Base-by-base conservation (phyloP, 768 basidiomycete species). In the Trametes cubensis region DNA sequence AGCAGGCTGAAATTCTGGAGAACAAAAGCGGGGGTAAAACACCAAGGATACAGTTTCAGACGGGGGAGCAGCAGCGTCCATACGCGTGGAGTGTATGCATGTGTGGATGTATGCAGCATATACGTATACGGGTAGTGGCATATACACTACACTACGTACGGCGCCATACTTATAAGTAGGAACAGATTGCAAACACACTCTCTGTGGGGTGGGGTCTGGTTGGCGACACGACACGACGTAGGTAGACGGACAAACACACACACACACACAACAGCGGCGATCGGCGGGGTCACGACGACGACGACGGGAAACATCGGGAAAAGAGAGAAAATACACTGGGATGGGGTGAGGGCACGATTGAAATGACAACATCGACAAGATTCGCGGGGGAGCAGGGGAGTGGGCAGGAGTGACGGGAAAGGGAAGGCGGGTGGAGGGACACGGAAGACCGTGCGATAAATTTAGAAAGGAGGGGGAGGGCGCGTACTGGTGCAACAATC, bases 11-110 rank as follows among this genome's bases (percentile, higher is more conserved):
- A 34, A 34, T 34, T 34, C 26, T 47, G 41, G 13, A 30, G 26
- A 44, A 20, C 3, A 28, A 7, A 28, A 7, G 28, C 4, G 34
- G 25, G 39, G 30, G 42, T 40, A 46, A 51, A 55, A 52, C 45
- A 55, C 53, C 60, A 61, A 55, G 30, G 60, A 61, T 61, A 61
- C 60, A 61, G 44, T 28, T 49, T 56, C 55, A 47, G 21, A 45
- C 53, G 52, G 55, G 55, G n/a, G 7, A 10, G 28, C 13, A 53
- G 45, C 46, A 55, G 53, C 60, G 60, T 61, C 60, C 60, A 61
- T 61, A 28, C 28, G 28, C 28, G 28, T 28, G 28, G 3, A 28
- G 26, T 15, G 7, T 18, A 39, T 60, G 57, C 25, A 21, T 21
- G 53, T 61, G 60, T 53, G 58, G 34, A 60, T 39, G 48, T 23